Evolutionary conservation across 1,284 basidiomycete species (phyloP), one percentile per base, ranked within the genome.

Genomic region (Sporisorium sorghi): DNA sequence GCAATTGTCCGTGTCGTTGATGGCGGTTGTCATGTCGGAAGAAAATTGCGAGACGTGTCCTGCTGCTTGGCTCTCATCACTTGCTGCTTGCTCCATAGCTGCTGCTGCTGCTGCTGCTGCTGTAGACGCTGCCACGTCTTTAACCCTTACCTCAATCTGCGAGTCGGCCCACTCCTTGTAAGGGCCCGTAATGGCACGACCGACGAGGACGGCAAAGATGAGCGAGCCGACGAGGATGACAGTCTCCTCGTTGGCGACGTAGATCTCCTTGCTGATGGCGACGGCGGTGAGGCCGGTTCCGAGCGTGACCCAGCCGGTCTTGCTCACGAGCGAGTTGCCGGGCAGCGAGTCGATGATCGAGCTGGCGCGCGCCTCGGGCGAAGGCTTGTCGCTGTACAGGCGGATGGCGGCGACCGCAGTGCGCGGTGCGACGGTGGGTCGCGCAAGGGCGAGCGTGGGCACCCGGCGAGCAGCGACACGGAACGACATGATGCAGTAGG

Each of bases 191-290:
- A 91, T 87, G 57, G 88, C 86, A 88, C 91, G 91, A 82, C 90
- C 93, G 81, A 98, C 89, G 86, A 91, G 92, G 30, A 90, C 89
- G 48, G 85, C 82, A 78, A 96, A 90, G 85, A 98, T 90, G 83
- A 97, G 91, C 78, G 93, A 88, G 81, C 92, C 93, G 53, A 92
- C 95, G 57, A 91, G 74, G 67, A 86, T 85, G 44, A 85, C 85
- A 11, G 83, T 81, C 76, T 85, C 83, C 87, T 97, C 95, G 86
- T 97, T 97, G 83, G 96, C 90, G 67, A 99, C 96, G 86, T 97
- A 98, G 62, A 98, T 90, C 87, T 99, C 96, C 86, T 94, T 92
- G 40, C 94, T 97, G 87, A 98, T 95, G 84, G 94, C 95, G 21
- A 94, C 90, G 28, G 95, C 96, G 68, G 91, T 88, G 69, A 94